Evolutionary conservation across 305 asterid species (phyloP), one percentile per base, ranked within the genome.

Genomic region (Ajuga reptans): DNA sequence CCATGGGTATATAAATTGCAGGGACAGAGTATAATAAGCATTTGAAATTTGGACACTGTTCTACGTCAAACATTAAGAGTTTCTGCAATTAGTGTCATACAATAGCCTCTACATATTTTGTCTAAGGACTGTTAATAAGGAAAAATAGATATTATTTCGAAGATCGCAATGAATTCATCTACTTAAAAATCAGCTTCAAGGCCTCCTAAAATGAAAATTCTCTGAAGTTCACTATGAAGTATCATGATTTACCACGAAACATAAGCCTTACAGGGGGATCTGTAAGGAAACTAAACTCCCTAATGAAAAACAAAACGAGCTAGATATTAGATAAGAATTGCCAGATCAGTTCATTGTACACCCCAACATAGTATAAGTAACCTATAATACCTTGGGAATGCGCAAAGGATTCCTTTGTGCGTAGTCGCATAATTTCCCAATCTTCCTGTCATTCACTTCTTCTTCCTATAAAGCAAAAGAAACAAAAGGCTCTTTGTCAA

Each of bases 401-500:
- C 99, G 96, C 84, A 89, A 65, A 46, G 99, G 99, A 79, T 91
- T 94, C 77, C 89, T 91, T 1, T 87, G 83, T 68, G 96, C 97
- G 76, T 94, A 94, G 74, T 94, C 98, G 58, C 99, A 94, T 75
- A 94, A 80, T 83, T 94, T 94, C 31, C 91, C 95, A 50, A 94
- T 91, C 85, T 85, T 91, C 80, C 98, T 82, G 55, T 94, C 95
- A 81, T 91, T 94, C 51, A 91, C 90, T 81, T 89, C 96, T 84
- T 89, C 99, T 16, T 85, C 98, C 98, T 94, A 73, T 31, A 76
- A 77, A 72, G 57, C 53, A 64, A 64, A 76, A 52, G 59, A 41
- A 72, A 29, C 36, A 69, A 46, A 51, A 46, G 47, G 67, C 55
- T 17, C 54, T 29, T n/a, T 75, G 58, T 72, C 31, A 65, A 72